A percentile compares a stretch with the other conserved stretches of the same genome.
These are phyloP conservation scores for Diaporthe longicolla DNA, from an alignment of 2,329 filamentous ascomycete genomes.

Conservation along the genomic window DNA sequence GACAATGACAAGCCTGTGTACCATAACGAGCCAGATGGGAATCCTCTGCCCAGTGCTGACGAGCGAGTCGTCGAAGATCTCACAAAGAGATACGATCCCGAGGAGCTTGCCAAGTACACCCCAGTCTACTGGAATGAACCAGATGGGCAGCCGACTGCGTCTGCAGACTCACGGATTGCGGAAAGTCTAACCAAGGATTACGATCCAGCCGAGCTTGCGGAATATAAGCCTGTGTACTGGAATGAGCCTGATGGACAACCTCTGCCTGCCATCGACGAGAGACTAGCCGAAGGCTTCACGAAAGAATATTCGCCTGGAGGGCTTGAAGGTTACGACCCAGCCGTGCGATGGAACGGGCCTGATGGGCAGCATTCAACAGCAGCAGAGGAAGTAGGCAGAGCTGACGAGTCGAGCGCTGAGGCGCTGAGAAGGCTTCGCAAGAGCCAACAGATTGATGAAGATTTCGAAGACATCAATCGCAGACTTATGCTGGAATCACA, in stretches of 20 bases:
- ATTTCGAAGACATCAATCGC: not conserved
- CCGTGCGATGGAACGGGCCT: constrained; percentile 6
- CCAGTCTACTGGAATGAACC: constrained; percentile 47
- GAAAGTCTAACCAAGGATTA: constrained; percentile 48
- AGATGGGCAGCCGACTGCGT: constrained; percentile 39
- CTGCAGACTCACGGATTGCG: constrained; percentile 9
- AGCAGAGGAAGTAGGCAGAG: constrained; percentile 36
- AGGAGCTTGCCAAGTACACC: constrained; percentile 58
- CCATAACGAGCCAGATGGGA: constrained; percentile 27
- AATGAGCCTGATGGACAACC: constrained; percentile 46
- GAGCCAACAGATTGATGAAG: not conserved
- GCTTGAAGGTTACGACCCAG: not conserved
- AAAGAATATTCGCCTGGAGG: not conserved
- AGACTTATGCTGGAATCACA: constrained; percentile 50
- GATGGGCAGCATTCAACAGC: no score
- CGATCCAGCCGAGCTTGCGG: constrained; percentile 54
- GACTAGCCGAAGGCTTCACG: not conserved
- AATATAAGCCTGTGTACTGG: constrained; percentile 52
- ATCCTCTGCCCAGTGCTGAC: not conserved
- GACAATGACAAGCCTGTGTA: not conserved
- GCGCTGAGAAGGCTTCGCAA: constrained; percentile 42
- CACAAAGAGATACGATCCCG: constrained; percentile 50
- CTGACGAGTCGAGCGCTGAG: constrained; percentile 51
- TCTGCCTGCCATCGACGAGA: not conserved
- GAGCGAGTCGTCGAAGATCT: constrained; percentile 10